phyloP scores from a whole-genome alignment of 495 filamentous ascomycete species.

The Neurospora intermedia region DNA sequence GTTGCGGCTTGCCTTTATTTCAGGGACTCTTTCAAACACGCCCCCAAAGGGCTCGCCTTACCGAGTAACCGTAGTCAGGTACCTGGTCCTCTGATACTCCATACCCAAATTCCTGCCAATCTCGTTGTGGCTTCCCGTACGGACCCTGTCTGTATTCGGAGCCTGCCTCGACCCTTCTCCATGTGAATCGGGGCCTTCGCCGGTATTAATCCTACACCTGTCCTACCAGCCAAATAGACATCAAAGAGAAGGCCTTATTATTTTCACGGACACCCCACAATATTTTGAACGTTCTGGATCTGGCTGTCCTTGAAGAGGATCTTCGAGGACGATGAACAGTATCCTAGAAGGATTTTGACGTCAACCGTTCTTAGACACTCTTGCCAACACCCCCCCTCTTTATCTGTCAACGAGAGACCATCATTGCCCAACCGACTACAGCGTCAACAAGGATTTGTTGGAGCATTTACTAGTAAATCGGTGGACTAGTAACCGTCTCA shows the following conservation, averaged over 20 bases:
- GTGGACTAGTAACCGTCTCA: constrained; percentile 3
- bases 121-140: constrained; percentile 27
- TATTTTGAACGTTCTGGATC: constrained; percentile 6
- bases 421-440: neutral
- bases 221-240: constrained; percentile 35
- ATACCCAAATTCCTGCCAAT: constrained; percentile 7
- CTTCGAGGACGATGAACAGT: neutral
- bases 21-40: constrained; percentile 26
- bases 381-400: neutral
- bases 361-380: neutral
- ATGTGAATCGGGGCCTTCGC: constrained; percentile 31
- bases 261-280: constrained; percentile 31
- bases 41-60: constrained; percentile 20
- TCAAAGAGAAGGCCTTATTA: constrained; percentile 33
- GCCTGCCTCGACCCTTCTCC: constrained; percentile 39
- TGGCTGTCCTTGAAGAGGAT: neutral
- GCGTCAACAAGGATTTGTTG: neutral
- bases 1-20: constrained; percentile 32
- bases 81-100: constrained; percentile 24
- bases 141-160: constrained; percentile 35
- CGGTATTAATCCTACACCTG: constrained; percentile 42
- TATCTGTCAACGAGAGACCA: neutral
- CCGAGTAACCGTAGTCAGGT: constrained; percentile 25
- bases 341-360: neutral
- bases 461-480: constrained; percentile 6